These are phyloP conservation scores for Zarea fungicola DNA, from an alignment of 2,329 filamentous ascomycete species.

Conservation along the genomic window DNA sequence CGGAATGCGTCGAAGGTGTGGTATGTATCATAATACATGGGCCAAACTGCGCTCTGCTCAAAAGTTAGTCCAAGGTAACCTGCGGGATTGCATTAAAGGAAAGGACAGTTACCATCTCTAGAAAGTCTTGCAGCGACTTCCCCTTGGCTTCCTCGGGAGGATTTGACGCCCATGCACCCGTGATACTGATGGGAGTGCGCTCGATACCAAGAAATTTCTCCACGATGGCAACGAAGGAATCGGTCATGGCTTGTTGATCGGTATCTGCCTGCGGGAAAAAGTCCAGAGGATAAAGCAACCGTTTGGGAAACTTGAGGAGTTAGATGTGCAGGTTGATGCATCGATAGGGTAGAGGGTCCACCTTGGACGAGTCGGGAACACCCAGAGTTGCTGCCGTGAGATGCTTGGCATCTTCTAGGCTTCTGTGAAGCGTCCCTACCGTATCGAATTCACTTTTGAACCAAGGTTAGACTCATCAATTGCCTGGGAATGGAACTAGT, in stretches of 20 bases:
- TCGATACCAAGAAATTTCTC: conserved; percentile 7
- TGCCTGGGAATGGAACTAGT: not conserved
- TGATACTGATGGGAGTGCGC: conserved; percentile 6
- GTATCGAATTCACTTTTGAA: conserved; percentile 7
- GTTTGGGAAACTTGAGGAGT: conserved; percentile 3
- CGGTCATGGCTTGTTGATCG: conserved; percentile 5
- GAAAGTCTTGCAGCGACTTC: conserved; percentile 5
- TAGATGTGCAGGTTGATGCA: not conserved
- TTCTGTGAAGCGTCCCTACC: conserved; percentile 1
- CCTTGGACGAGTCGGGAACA: conserved; percentile 2
- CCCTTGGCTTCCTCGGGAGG: conserved; percentile 1
- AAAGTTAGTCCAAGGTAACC: not conserved
- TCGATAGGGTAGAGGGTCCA: not conserved
- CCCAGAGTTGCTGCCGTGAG: conserved; percentile 1
- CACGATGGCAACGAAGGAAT: not conserved
- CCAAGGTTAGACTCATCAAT: not conserved
- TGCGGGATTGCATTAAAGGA: not conserved
- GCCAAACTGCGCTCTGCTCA: conserved; percentile 6
- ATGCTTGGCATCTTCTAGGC: conserved; percentile 2
- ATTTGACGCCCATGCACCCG: conserved; percentile 1
- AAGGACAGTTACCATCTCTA: conserved; percentile 2
- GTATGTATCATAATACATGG: conserved; percentile 8
- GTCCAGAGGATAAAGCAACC: conserved; percentile 4
- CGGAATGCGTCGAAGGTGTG: conserved; percentile 5
- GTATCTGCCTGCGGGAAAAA: conserved; percentile 4